Evolutionary conservation across 1,284 basidiomycete species (phyloP).

Genomic region (Lentinula novae-zelandiae): DNA sequence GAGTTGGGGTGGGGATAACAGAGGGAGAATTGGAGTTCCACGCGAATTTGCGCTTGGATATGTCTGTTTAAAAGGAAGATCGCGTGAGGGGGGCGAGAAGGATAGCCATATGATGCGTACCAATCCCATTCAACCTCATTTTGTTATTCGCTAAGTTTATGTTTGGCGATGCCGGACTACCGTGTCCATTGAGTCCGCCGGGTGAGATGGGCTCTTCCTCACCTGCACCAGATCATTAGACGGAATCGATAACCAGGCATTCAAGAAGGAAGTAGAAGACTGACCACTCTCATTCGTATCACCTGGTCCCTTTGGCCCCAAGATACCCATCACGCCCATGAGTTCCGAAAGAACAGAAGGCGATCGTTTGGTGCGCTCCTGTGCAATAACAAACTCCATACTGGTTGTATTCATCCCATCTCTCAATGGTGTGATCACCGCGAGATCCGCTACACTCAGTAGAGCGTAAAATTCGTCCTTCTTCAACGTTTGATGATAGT

Average conservation of each 20-base stretch:
- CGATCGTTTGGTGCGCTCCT: conserved; percentile 78
- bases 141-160: not conserved
- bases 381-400: conserved; percentile 84
- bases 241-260: not conserved
- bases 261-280: not conserved
- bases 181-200: not conserved
- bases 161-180: not conserved
- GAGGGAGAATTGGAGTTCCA: not conserved
- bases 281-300: not conserved
- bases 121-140: not conserved
- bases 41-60: not conserved
- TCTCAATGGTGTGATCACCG: conserved; percentile 92
- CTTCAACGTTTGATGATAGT: conserved; percentile 98
- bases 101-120: not conserved
- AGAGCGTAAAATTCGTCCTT: conserved; percentile 98
- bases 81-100: not conserved
- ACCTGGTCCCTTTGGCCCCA: conserved; percentile 3
- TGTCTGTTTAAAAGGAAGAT: not conserved
- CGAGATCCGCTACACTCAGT: conserved; percentile 92
- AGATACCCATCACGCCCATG: conserved; percentile 75
- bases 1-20: not conserved
- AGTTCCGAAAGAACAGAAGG: conserved; percentile 95
- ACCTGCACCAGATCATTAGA: not conserved
- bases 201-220: conserved; percentile 1
- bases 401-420: conserved; percentile 99